These are phyloP conservation scores for Eucalyptus grandis DNA, from an alignment of 345 rosid species.

Conservation along the genomic window DNA sequence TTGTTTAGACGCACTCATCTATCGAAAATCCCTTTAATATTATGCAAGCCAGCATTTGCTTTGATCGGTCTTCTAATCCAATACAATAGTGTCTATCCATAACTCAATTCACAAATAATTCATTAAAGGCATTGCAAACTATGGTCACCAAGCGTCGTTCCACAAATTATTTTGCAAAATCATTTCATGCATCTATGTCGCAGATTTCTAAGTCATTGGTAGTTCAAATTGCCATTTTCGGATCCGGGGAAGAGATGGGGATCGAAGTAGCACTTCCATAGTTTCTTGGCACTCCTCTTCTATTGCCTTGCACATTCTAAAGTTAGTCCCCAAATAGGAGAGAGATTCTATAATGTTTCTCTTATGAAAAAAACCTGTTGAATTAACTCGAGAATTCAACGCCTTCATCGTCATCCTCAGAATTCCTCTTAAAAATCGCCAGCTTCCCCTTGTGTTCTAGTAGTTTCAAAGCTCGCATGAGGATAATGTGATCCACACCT, in stretches of 20 bases:
- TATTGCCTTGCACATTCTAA: background rate
- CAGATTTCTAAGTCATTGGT: background rate
- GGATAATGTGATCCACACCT: conserved; percentile 56
- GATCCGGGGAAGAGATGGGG: background rate
- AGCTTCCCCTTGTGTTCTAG: conserved; percentile 17
- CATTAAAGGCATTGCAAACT: background rate
- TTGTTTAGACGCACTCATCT: background rate
- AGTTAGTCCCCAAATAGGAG: background rate
- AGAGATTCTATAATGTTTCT: background rate
- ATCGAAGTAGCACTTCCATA: background rate
- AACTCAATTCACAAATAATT: background rate
- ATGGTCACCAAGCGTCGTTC: background rate
- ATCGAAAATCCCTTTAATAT: background rate
- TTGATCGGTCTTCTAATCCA: background rate
- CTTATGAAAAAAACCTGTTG: background rate
- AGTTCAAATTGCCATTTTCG: background rate
- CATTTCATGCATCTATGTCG: background rate
- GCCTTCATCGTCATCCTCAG: conserved; percentile 4
- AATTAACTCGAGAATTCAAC: conserved; percentile 53
- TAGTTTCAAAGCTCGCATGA: conserved; percentile 63
- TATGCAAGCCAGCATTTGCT: background rate
- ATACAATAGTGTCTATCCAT: background rate
- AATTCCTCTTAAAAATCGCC: background rate
- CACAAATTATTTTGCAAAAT: too few relatives aligned
- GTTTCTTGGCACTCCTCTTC: background rate